Base-by-base conservation (phyloP, 345 rosid species). In the Ceriops decandra region DNA sequence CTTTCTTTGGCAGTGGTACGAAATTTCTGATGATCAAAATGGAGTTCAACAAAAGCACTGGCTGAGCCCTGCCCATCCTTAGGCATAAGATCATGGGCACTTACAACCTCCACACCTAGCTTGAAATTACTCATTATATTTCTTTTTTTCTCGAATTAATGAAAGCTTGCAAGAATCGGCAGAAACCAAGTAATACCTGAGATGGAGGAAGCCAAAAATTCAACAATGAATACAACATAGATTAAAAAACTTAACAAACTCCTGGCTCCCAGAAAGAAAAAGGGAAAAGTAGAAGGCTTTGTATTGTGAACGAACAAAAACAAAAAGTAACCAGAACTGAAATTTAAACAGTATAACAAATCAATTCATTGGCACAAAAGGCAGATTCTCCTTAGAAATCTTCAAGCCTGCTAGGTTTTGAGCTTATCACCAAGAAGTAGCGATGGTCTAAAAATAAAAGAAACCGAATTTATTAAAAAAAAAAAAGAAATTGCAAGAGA, bases 51-150 rank as follows among this genome's bases (percentile, higher is more conserved):
- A 61, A 72, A 88, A 61, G 93, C 70, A 79, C 70, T 85, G 27
- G 87, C 73, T 33, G 83, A 80, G 56, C 83, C 88, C 70, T 54
- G 58, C 58, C 58, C 30, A 54, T 54, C 58, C 22, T 78, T 86
- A 27, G 91, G 75, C 78, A 82, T 56, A 30, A 93, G 95, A 31
- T 84, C 90, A 57, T 83, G 84, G 1, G 96, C 97, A 59, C 97
- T 71, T 67, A 82, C 85, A 35, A 93, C 95, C 77, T 91, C 96
- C 63, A 93, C 96, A 42, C 92, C 92, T 42, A 93, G 89, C 88
- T 84, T 91, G 35, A 86, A 85, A 83, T 76, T 74, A 80, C 76
- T 82, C 98, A 93, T 93, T 27, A 22, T 0, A 4, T 54, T 9
- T 9, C 16, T 54, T 54, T 13, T 4, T 21, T 26, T 8, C 58